Percentiles rank a stretch among this genome's conserved stretches.
Evolutionary conservation across 805 yeast genomes (phyloP).

Genomic region (Nakazawaea sp.): DNA sequence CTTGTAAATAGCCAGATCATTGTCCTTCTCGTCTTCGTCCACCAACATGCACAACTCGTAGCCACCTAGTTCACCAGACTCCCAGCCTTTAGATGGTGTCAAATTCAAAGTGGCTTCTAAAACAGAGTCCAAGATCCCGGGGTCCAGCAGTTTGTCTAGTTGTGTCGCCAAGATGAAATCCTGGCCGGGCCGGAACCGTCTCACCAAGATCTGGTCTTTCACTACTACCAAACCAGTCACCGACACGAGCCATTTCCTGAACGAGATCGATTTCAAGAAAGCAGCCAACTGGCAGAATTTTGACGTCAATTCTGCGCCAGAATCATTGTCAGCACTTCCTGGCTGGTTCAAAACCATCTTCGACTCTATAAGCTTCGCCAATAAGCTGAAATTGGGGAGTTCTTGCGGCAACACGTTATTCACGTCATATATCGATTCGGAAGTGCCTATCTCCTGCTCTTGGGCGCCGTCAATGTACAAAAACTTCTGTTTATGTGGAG

Average conservation of each 20-base stretch:
- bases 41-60: constrained; percentile 86
- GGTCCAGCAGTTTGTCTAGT: constrained; percentile 23
- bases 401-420: constrained; percentile 34
- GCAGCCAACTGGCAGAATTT: constrained; percentile 47
- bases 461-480: constrained; percentile 70
- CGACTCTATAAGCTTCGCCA: constrained; percentile 12
- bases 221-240: constrained; percentile 59
- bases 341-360: constrained; percentile 10
- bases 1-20: constrained; percentile 83
- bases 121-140: constrained; percentile 39
- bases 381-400: constrained; percentile 44
- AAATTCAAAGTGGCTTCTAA: constrained; percentile 78
- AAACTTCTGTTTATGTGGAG: constrained; percentile 89
- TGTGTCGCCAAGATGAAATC: constrained; percentile 88
- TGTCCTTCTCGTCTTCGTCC: constrained; percentile 41
- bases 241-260: constrained; percentile 59
- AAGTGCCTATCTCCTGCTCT: constrained; percentile 23
- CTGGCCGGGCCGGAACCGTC: constrained; percentile 92
- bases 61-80: constrained; percentile 86
- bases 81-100: constrained; percentile 85
- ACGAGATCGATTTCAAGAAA: constrained; percentile 54
- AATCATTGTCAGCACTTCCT: constrained; percentile 14
- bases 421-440: constrained; percentile 23
- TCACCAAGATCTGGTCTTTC: constrained; percentile 60
- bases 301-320: constrained; percentile 21